phyloP scores from a whole-genome alignment of 1,284 basidiomycete genomes.

The Rugosomyces carneus region DNA sequence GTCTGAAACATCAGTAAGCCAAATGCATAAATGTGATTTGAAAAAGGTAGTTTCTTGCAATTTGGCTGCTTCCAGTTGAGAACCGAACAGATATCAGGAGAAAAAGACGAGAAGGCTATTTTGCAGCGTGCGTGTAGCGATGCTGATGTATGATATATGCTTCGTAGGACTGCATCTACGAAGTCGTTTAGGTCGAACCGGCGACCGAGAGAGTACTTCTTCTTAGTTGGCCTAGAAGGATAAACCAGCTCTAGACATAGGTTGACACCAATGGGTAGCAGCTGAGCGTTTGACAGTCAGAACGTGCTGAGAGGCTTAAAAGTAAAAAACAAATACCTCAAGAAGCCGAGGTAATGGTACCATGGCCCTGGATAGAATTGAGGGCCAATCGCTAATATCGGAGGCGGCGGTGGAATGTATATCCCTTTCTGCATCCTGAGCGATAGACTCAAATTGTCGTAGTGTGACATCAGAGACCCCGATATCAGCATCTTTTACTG shows the following conservation, averaged over 20 bases:
- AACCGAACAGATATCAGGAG: slow-evolving; percentile 80
- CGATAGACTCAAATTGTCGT: slow-evolving; percentile 71
- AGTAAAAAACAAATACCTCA: slow-evolving; percentile 43
- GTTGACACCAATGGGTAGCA: slow-evolving; percentile 68
- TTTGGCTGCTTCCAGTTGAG: slow-evolving; percentile 99
- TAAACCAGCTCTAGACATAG: slow-evolving; percentile 80
- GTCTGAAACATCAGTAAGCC: slow-evolving; percentile 42
- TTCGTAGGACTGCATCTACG: slow-evolving; percentile 78
- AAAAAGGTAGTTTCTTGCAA: slow-evolving; percentile 45
- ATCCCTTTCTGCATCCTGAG: slow-evolving; percentile 43
- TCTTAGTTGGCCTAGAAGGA: slow-evolving; percentile 40
- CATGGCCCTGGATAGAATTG: slow-evolving; percentile 51
- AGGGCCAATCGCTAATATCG: slow-evolving; percentile 50
- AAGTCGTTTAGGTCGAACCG: slow-evolving; percentile 71
- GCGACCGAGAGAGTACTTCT: slow-evolving; percentile 40
- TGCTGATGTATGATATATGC: slow-evolving; percentile 67
- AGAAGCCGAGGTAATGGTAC: slow-evolving; percentile 67
- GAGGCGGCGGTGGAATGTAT: slow-evolving; percentile 26
- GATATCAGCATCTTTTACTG: slow-evolving; percentile 70
- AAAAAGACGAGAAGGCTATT: slow-evolving; percentile 85
- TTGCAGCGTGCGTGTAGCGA: slow-evolving; percentile 56
- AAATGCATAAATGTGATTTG: background rate
- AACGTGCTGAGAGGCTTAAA: slow-evolving; percentile 1
- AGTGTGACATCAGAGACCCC: slow-evolving; percentile 81
- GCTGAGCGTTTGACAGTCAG: slow-evolving; percentile 33